Percentiles rank a stretch among this genome's conserved stretches.
Conservation (phyloP, 2,329 filamentous ascomycete species). For the Fusarium citri region DNA sequence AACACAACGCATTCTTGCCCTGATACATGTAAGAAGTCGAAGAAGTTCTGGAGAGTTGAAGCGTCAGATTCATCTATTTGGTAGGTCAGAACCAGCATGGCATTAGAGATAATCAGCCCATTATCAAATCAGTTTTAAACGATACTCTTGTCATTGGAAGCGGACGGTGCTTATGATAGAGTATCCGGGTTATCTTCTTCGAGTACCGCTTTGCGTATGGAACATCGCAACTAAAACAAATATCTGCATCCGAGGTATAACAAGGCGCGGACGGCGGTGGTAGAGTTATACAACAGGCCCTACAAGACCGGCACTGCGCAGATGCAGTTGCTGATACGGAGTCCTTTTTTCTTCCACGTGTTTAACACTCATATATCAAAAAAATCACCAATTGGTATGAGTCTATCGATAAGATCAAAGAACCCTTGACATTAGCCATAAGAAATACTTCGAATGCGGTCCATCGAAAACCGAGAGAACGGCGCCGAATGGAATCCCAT, state of each 20-base stretch:
- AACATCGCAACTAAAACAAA: background rate
- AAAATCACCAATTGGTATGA: background rate
- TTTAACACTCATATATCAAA: background rate
- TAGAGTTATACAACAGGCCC: background rate
- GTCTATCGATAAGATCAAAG: background rate
- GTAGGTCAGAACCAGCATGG: background rate
- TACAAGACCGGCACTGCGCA: background rate
- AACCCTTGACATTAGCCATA: background rate
- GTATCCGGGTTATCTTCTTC: no score
- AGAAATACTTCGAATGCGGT: background rate
- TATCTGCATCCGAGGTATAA: background rate
- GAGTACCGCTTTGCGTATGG: no score
- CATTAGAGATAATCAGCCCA: background rate
- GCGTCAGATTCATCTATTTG: background rate
- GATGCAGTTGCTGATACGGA: background rate
- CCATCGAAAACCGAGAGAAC: background rate
- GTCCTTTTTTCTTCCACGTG: background rate
- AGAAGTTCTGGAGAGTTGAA: background rate
- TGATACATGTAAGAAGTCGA: background rate
- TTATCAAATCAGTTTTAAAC: background rate
- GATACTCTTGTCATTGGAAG: background rate
- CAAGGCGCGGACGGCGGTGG: background rate
- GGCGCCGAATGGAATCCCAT: background rate
- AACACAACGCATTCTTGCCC: background rate
- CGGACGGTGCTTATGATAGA: background rate